phyloP scores from a whole-genome alignment of 1,139 yeast genomes.

The Taphrina flavorubra region DNA sequence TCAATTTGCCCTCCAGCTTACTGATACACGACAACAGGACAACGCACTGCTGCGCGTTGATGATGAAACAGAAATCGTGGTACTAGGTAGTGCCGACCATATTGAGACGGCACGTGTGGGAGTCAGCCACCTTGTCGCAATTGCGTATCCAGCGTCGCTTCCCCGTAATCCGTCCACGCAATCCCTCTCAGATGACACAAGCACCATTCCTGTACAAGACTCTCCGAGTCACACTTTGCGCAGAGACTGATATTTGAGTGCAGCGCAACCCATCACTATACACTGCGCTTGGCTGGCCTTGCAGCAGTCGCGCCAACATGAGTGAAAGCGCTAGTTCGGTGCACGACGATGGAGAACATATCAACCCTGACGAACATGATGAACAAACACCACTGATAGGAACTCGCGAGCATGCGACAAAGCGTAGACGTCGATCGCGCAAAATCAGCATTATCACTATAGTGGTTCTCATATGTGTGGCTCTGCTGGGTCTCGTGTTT shows the following conservation, averaged over 20 bases:
- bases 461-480: conserved; percentile 2
- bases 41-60: not conserved
- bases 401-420: not conserved
- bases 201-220: not conserved
- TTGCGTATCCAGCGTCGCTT: not conserved
- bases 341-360: not conserved
- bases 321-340: not conserved
- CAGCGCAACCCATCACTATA: not conserved
- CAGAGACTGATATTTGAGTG: not conserved
- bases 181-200: not conserved
- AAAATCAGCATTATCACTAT: conserved; percentile 14
- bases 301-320: not conserved
- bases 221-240: not conserved
- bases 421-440: conserved; percentile 10
- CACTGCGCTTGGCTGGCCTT: too few relatives aligned
- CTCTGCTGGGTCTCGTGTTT: conserved; percentile 6
- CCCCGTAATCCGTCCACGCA: conserved; percentile 4
- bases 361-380: not conserved
- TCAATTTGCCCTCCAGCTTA: too few relatives aligned
- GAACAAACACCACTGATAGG: conserved; percentile 17
- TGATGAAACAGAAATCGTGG: not conserved
- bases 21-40: too few relatives aligned
- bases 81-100: too few relatives aligned
- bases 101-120: not conserved
- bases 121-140: not conserved